Evolutionary conservation across 2,329 filamentous ascomycete genomes (phyloP).

Genomic region (Aspergillus ochraceoroseus): DNA sequence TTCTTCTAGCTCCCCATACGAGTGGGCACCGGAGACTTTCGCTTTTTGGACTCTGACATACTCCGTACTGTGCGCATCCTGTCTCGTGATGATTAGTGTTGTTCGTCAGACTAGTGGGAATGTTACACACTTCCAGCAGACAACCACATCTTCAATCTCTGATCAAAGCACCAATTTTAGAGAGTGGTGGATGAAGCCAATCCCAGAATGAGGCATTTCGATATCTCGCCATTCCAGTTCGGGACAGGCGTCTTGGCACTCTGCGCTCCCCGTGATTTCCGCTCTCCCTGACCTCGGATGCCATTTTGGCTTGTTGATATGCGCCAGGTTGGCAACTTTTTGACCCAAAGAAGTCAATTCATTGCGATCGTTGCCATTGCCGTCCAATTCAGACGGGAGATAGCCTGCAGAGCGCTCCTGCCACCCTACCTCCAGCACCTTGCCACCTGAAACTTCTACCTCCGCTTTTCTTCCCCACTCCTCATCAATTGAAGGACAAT

Average conservation of each 20-base stretch:
- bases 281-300: background rate
- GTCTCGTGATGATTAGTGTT: background rate
- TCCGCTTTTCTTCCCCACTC: conserved; percentile 2
- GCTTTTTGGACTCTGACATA: background rate
- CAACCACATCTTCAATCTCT: no score
- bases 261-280: conserved; percentile 6
- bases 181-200: no score
- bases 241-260: conserved; percentile 9
- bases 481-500: conserved; percentile 4
- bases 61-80: background rate
- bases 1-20: background rate
- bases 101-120: no score
- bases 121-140: no score
- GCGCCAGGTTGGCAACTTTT: no score
- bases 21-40: background rate
- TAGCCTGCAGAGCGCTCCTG: conserved; percentile 1
- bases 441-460: conserved; percentile 3
- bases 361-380: background rate
- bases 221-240: conserved; percentile 3
- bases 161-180: no score
- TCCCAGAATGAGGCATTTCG: no score
- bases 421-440: conserved; percentile 6
- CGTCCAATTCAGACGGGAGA: no score
- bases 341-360: no score
- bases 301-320: conserved; percentile 1